Conservation (phyloP, 2,329 filamentous ascomycete genomes). For the Hymenoscyphus linearis region DNA sequence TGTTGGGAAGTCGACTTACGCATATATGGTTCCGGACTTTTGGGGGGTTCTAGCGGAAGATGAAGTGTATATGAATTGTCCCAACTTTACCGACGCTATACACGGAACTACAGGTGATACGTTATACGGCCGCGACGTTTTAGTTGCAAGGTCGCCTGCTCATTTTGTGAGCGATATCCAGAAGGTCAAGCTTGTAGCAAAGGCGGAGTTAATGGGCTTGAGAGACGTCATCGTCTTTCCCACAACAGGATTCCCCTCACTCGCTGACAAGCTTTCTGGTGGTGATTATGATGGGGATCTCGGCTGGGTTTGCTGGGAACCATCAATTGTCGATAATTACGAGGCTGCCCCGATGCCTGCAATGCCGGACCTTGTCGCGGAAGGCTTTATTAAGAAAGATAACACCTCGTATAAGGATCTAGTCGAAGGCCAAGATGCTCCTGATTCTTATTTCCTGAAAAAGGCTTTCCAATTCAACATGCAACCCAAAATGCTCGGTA, state of each 20-base stretch:
- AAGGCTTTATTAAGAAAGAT: slow-evolving; percentile 47
- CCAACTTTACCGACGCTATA: slow-evolving; percentile 49
- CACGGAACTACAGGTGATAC: slow-evolving; percentile 48
- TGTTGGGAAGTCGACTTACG: slow-evolving; percentile 55
- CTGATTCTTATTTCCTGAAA: slow-evolving; percentile 41
- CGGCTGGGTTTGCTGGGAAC: slow-evolving; percentile 75
- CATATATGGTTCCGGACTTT: slow-evolving; percentile 67
- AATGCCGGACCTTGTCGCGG: slow-evolving; percentile 39
- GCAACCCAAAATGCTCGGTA: slow-evolving; percentile 52
- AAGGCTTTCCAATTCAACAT: slow-evolving; percentile 54
- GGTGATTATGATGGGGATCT: slow-evolving; percentile 78
- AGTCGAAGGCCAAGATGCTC: slow-evolving; percentile 8
- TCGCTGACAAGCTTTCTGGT: slow-evolving; percentile 68
- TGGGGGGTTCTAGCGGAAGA: slow-evolving; percentile 52
- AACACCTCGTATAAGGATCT: slow-evolving; percentile 34
- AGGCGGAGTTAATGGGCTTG: slow-evolving; percentile 57
- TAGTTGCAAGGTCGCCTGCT: slow-evolving; percentile 66
- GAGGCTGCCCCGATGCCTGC: slow-evolving; percentile 49
- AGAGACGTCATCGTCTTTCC: slow-evolving; percentile 80
- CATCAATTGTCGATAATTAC: slow-evolving; percentile 60
- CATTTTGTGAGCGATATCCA: slow-evolving; percentile 70
- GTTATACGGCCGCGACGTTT: slow-evolving; percentile 52
- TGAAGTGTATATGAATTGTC: slow-evolving; percentile 66
- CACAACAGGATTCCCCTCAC: slow-evolving; percentile 50
- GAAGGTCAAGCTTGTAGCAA: slow-evolving; percentile 54